Base-by-base conservation (phyloP, 176 grass and related monocot species). In the Aegilops longissima region DNA sequence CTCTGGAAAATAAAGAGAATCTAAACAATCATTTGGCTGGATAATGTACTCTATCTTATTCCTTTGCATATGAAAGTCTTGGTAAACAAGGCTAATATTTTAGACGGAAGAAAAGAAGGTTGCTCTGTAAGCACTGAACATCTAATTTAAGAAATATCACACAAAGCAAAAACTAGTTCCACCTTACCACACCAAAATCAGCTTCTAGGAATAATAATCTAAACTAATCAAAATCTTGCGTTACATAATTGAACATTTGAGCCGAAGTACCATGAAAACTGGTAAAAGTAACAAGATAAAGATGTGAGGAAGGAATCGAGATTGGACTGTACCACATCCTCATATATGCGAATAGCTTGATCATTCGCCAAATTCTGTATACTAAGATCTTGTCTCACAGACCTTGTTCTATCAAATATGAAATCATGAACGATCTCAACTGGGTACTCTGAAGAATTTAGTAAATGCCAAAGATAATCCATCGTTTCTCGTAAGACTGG, bases 391-490 rank as follows among this genome's bases (percentile, higher is more conserved):
- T 98, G 96, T 27, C 93, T 92, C 45, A 96, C 90, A 74, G 92
- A 94, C 68, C 96, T 93, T 78, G 96, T 92, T 81, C 96, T 90
- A 90, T 98, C 96, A 83, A 95, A 98, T 35, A 98, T 77, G 78
- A 98, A 98, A 88, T 98, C 93, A 92, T 96, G 96, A 86, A 98
- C 68, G 44, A 87, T 23, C 80, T 93, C 96, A 90, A 90, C 96
- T 11, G 92, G 35, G 84, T 87, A 65, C 24, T 86, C 81, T 73
- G 90, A 71, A 16, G 93, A 92, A 86, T 90, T 77, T 80, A 96
- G 77, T 81, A 96, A 77, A 42, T 79, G 58, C 79, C 92, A 84
- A 78, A 98, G 90, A 94, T 96, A 91, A 76, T 90, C 84, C 90
- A 96, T 80, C 52, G 92, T 98, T 35, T 79, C 82, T 77, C 75